phyloP scores from a whole-genome alignment of 1,139 yeast species.

The Meyerozyma sp. region DNA sequence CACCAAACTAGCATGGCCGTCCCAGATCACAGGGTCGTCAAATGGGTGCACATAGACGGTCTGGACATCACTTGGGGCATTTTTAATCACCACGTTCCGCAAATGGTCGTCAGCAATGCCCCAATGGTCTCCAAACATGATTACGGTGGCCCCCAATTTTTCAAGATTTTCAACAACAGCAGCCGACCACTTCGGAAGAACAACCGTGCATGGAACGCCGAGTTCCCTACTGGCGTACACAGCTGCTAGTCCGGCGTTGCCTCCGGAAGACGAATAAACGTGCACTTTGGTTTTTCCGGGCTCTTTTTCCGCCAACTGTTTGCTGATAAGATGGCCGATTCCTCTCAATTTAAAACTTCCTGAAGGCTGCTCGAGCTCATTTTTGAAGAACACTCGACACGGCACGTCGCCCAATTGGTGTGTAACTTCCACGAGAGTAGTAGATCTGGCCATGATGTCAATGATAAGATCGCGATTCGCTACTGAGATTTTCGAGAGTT shows the following conservation, averaged over 20 bases:
- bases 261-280: constrained; percentile 40
- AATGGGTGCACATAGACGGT: constrained; percentile 40
- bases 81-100: constrained; percentile 13
- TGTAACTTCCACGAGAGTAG: constrained; percentile 27
- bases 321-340: constrained; percentile 28
- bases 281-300: constrained; percentile 15
- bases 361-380: constrained; percentile 37
- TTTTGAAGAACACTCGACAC: constrained; percentile 29
- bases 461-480: background rate
- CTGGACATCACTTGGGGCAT: constrained; percentile 11
- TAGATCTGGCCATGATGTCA: constrained; percentile 5
- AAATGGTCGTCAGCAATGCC: constrained; percentile 34
- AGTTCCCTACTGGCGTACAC: constrained; percentile 30
- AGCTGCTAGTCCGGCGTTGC: constrained; percentile 45
- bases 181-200: constrained; percentile 26
- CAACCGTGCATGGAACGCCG: constrained; percentile 32
- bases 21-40: constrained; percentile 34
- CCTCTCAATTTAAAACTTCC: constrained; percentile 40
- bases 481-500: background rate
- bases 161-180: constrained; percentile 20
- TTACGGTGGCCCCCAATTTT: constrained; percentile 23
- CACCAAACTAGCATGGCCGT: constrained; percentile 33
- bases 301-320: constrained; percentile 13
- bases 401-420: constrained; percentile 18
- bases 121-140: constrained; percentile 29